phyloP scores from a whole-genome alignment of 768 basidiomycete species.

The Tylopilus cervinicoccineus region DNA sequence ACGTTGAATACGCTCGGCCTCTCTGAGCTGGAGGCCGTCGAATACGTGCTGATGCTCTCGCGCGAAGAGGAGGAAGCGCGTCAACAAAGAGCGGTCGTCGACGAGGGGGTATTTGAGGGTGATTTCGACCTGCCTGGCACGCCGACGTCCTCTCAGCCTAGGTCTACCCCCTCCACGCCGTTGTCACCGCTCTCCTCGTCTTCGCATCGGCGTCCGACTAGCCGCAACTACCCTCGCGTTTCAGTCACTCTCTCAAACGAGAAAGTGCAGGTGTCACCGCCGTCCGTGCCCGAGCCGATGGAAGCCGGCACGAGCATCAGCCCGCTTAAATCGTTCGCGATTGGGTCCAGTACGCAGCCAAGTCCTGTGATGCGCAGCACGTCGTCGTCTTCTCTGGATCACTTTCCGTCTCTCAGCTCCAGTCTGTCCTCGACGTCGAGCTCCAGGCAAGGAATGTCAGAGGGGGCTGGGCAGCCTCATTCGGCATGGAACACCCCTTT shows the following conservation, averaged over 20 bases:
- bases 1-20: conserved; percentile 63
- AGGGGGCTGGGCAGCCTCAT: conserved; percentile 10
- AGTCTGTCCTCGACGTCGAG: conserved; percentile 26
- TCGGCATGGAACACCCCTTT: conserved; percentile 42
- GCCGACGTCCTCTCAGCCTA: conserved; percentile 16
- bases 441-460: conserved; percentile 15
- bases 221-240: conserved; percentile 29
- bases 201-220: conserved; percentile 14
- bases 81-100: conserved; percentile 20
- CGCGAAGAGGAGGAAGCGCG: conserved; percentile 58
- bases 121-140: conserved; percentile 32
- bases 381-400: conserved; percentile 24
- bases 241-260: conserved; percentile 35
- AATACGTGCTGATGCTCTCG: conserved; percentile 82
- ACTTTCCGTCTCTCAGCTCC: conserved; percentile 34
- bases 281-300: conserved; percentile 47
- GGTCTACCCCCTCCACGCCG: conserved; percentile 6
- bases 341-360: conserved; percentile 5
- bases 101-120: conserved; percentile 56
- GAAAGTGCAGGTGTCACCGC: conserved; percentile 57
- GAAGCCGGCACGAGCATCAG: conserved; percentile 45
- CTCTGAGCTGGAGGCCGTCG: conserved; percentile 68
- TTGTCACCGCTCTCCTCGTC: conserved; percentile 15
- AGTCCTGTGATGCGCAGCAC: conserved; percentile 10
- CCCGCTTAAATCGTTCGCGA: conserved; percentile 17